Base-by-base conservation (phyloP, 2,329 filamentous ascomycete genomes). In the Trichophyton rubrum region DNA sequence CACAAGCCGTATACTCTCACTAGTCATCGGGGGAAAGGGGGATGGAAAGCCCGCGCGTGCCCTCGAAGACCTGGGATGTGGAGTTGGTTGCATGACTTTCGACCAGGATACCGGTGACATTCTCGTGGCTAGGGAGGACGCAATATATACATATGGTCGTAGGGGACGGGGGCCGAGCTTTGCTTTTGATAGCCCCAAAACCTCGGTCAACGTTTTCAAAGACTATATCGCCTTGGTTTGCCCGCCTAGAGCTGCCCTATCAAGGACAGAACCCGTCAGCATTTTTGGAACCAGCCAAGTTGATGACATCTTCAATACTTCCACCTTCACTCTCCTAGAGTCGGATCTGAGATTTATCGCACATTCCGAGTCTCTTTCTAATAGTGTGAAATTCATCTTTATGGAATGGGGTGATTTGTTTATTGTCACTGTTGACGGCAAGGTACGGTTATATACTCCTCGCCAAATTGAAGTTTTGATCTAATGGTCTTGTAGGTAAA, bases 121-220 rank as follows among this genome's bases (percentile, higher is more conserved):
- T 20, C 83, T 99, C 2, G 87, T 99, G n/a, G 93, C 87, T 0
- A 81, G 93, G 63, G 90, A 96, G 66, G 95, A 99, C 80, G 93
- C 92, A 6, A 87, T 99, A 59, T 97, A 97, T 74, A 91, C 89
- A 62, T 99, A 97, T 73, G 88, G 87, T 0, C 76, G 87, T 0
- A 88, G 93, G 62, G 92, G 92, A 0, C 84, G 91, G 62, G 90
- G 90, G 0, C 87, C 90, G 0, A 92, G 90, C 45, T 91, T 89
- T 73, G 90, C 90, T 0, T 97, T 95, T 70, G 92, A 99, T 71
- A 88, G 89, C 3, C 85, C 88, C 5, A 99, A 99, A 76, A 91
- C 86, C 67, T 80, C 89, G 60, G 83, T 96, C 40, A 80, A 83
- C 51, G 83, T 88, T 13, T 93, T 88, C 73, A 84, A 86, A 61